A percentile compares a stretch with the other conserved stretches of the same genome.
Conservation (phyloP, 768 basidiomycete genomes). For the Termitomyces sp. region DNA sequence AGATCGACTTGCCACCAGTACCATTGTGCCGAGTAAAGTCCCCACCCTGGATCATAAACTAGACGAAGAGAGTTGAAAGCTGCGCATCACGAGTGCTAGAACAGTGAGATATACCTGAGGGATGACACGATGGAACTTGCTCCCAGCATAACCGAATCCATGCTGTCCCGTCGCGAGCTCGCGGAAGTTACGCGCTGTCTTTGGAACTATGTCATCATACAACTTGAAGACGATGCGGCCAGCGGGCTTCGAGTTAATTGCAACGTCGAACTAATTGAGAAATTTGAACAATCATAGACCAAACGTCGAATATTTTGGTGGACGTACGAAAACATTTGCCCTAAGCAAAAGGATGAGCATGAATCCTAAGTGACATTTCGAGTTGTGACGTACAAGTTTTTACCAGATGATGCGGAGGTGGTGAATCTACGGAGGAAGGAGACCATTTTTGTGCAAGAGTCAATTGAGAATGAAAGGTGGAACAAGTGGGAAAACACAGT, state of each 20-base stretch:
- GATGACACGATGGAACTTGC: constrained; percentile 69
- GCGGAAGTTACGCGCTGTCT: constrained; percentile 77
- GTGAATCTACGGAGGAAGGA: constrained; percentile 46
- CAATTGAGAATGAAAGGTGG: neutral
- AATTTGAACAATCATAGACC: neutral
- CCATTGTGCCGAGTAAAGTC: constrained; percentile 76
- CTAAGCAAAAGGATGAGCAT: constrained; percentile 15
- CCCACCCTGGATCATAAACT: constrained; percentile 87
- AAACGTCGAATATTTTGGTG: neutral
- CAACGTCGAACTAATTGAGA: constrained; percentile 50
- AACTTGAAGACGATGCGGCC: constrained; percentile 82
- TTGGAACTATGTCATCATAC: constrained; percentile 78
- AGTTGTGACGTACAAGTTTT: constrained; percentile 27
- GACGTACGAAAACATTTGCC: constrained; percentile 33
- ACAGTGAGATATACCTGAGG: constrained; percentile 39
- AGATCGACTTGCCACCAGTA: constrained; percentile 83
- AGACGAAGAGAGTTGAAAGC: neutral
- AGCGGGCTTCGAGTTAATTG: constrained; percentile 50
- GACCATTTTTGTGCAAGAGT: constrained; percentile 29
- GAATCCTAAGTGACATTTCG: constrained; percentile 5
- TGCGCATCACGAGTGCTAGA: neutral
- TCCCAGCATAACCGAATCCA: constrained; percentile 67
- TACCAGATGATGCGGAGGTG: constrained; percentile 38
- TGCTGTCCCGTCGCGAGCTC: constrained; percentile 64
- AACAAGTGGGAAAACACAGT: neutral